Evolutionary conservation across 352 stramenopile genomes (phyloP), one percentile per base, ranked within the genome.

Genomic region (Phytophthora idaei): DNA sequence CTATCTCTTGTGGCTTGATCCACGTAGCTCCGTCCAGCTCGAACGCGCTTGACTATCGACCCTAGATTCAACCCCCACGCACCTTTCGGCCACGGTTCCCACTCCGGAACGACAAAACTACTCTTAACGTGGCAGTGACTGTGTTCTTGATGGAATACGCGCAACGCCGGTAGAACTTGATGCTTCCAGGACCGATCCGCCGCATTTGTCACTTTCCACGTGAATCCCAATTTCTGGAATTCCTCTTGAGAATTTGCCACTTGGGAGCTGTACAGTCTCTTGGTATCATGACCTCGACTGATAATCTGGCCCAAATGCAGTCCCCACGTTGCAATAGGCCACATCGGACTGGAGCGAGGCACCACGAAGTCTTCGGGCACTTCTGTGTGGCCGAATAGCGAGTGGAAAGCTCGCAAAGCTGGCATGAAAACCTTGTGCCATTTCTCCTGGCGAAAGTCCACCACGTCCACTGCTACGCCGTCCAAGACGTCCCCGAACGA

Each of bases 311-410:
- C 68, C 17, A 75, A 47, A 21, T 62, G 63, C 57, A 75, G 47
- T 0, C 68, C 68, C 62, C 62, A 69, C 3, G 68, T 55, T 11
- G 25, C 47, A 51, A 29, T 4, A 14, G 68, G 62, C 68, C 68
- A 75, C 14, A 9, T 34, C 4, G 57, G 9, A 46, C 57, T 72
- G 3, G 63, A 61, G 9, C 42, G 39, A 1, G 68, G 68, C 34
- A 75, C 68, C 15, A 69, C 47, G 29, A 75, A 75, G 8, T 65
- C 52, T 14, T 75, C 63, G 10, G 67, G 68, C 1, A 75, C 53
- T 7, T 68, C 52, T 7, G 57, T 36, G 21, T 72, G 50, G 2
- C 62, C 62, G 10, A 63, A 69, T 10, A 51, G 52, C 41, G 58
- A 51, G 62, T 71, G 68, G 41, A 75, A 75, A 15, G 47, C 55